Base-by-base conservation (phyloP, 1,284 basidiomycete species). In the Rhodofomes roseus region DNA sequence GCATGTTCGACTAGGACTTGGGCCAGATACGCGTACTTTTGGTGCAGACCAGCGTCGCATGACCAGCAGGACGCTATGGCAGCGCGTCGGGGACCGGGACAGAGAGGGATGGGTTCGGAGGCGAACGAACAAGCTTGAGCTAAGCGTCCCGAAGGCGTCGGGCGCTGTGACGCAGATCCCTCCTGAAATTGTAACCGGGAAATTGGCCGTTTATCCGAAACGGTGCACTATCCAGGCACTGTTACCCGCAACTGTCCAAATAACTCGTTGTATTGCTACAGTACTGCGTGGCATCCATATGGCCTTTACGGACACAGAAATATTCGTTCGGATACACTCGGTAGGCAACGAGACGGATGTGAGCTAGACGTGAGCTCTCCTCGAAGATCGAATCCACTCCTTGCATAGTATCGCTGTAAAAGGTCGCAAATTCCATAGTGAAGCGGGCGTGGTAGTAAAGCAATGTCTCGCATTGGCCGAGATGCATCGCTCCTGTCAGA, bases 11-110 rank as follows among this genome's bases (percentile, higher is more conserved):
- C 62, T 34, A 34, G 31, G 31, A 11, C 4, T 57, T 51, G 63
- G 56, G 53, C 60, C 65, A 58, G 66, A 57, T 40, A 70, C 62
- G 60, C 70, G 69, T 56, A 70, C 66, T 62, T 65, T 63, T 60
- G 68, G 62, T 57, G 62, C 65, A 62, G 70, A 65, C 64, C 73
- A 76, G 70, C 68, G 71, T 73, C 71, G 67, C 74, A 76, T 76
- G 70, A 70, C 70, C 70, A 68, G 68, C 64, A 69, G 62, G 66
- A 67, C 66, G 66, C 67, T 29, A 27, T 48, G 61, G 59, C 60
- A 55, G 50, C 50, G 37, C 41, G 63, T 40, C 12, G 56, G 25
- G 40, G 39, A 16, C 0, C 6, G 43, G 11, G 37, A 31, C 25
- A 29, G 31, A 36, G 31, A 23, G 34, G 20, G 31, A 37, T 36